Percentiles rank a stretch among this genome's conserved stretches.
Evolutionary conservation across 331 rosid genomes (phyloP).

Genomic region (Cydonia oblonga): DNA sequence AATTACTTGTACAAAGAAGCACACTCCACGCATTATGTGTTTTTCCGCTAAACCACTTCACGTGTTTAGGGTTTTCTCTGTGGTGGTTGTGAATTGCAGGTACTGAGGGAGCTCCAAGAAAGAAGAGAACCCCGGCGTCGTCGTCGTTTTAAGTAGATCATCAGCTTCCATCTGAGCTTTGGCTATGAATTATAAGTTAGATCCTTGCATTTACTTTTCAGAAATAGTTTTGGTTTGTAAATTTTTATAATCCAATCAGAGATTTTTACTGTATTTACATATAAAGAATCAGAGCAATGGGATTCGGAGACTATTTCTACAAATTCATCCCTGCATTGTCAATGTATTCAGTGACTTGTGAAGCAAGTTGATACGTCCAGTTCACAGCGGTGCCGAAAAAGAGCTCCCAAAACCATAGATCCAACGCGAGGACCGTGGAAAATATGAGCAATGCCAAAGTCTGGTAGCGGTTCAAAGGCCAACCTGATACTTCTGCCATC

Average conservation of each 20-base stretch:
- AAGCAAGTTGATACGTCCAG: constrained; percentile 41
- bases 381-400: constrained; percentile 52
- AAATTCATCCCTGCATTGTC: constrained; percentile 26
- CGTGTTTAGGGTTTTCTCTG: too few species aligned
- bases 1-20: too few species aligned
- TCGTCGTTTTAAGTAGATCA: neutral
- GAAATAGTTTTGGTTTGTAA: neutral
- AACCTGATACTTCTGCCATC: constrained; percentile 60
- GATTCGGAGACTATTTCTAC: neutral
- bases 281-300: neutral
- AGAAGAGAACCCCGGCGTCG: neutral
- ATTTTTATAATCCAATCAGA: neutral
- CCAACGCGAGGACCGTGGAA: constrained; percentile 69
- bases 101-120: neutral
- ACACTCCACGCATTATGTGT: too few species aligned
- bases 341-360: constrained; percentile 33
- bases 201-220: neutral
- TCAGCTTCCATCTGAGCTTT: neutral
- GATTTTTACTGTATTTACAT: constrained; percentile 22
- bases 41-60: too few species aligned
- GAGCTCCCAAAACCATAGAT: constrained; percentile 90
- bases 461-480: constrained; percentile 93
- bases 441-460: constrained; percentile 80
- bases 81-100: neutral
- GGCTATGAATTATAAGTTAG: neutral